Base-by-base conservation (phyloP, 2,329 filamentous ascomycete species). In the Calycina herbarum region DNA sequence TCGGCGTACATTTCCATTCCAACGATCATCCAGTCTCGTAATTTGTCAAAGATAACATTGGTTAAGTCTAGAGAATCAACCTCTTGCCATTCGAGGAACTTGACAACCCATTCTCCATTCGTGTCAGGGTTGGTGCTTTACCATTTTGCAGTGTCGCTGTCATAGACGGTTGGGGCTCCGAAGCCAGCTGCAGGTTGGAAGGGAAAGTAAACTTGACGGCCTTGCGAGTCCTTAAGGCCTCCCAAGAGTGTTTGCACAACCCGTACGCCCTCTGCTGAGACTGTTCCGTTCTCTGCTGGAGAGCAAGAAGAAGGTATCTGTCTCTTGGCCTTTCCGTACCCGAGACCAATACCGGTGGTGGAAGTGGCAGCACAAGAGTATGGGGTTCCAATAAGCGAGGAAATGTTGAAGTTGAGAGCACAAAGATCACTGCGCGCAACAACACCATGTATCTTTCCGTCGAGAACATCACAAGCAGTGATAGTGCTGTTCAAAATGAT, bases 41-140 rank as follows among this genome's bases (percentile, higher is more conserved):
- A 77, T 0, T 81, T 85, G 71, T 86, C 83, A 73, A 86, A 86
- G 38, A 83, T 85, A 40, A 86, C 79, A 63, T 77, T 75, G 70
- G 81, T 73, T 5, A 85, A 76, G 51, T 75, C 72, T 20, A 83
- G 76, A 71, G 81, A 82, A 31, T 82, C 69, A 17, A 83, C 59
- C 17, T 69, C 61, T 66, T 78, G 81, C 15, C 78, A 76, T 38
- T 78, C 74, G 0, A 82, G 76, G 64, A 74, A 79, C 38, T 66
- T 65, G 5, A 57, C 61, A 2, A 67, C 58, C 8, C 40, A 69
- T 66, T 75, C 74, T 15, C 77, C 77, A 56, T 77, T 77, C 1
- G 70, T 76, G 0, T 73, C 74, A 2, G 73, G 70, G 59, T 78
- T 77, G 63, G 64, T 73, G 11, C 79, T 65, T 27, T 71, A 76